Conservation (phyloP, 495 filamentous ascomycete species). For the Acidiella bohemica region DNA sequence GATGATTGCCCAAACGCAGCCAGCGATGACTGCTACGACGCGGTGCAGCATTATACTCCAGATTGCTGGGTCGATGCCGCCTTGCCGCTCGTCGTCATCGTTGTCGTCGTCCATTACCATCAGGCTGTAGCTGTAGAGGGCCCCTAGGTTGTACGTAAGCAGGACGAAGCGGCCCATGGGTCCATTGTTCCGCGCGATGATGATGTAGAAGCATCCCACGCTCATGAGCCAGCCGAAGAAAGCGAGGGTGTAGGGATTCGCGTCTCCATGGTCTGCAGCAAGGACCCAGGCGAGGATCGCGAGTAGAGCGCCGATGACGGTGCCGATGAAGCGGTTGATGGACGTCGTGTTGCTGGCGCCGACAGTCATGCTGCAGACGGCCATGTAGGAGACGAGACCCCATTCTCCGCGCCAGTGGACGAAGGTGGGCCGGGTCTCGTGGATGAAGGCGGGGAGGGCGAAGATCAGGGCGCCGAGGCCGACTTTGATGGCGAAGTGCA, state of each 20-base stretch:
- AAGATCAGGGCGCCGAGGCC: slow-evolving; percentile 77
- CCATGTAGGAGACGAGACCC: slow-evolving; percentile 94
- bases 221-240: slow-evolving; percentile 69
- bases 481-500: slow-evolving; percentile 80
- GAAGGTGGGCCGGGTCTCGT: slow-evolving; percentile 63
- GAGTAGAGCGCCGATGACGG: slow-evolving; percentile 62
- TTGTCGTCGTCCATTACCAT: slow-evolving; percentile 56
- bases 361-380: slow-evolving; percentile 95
- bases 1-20: slow-evolving; percentile 84
- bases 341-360: slow-evolving; percentile 90
- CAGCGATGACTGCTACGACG: slow-evolving; percentile 72
- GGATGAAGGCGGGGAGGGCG: slow-evolving; percentile 74
- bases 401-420: slow-evolving; percentile 89
- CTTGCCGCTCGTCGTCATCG: slow-evolving; percentile 77
- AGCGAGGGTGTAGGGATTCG: slow-evolving; percentile 52
- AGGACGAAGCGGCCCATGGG: slow-evolving; percentile 72
- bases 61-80: slow-evolving; percentile 71
- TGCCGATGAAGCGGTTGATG: slow-evolving; percentile 74
- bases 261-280: slow-evolving; percentile 35
- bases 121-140: slow-evolving; percentile 85
- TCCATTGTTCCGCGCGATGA: slow-evolving; percentile 67
- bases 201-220: slow-evolving; percentile 75
- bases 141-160: slow-evolving; percentile 94
- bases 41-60: slow-evolving; percentile 81
- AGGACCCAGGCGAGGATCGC: slow-evolving; percentile 66